Base-by-base conservation (phyloP, 129 eudicot genomes). In the Flaveria brownii region DNA sequence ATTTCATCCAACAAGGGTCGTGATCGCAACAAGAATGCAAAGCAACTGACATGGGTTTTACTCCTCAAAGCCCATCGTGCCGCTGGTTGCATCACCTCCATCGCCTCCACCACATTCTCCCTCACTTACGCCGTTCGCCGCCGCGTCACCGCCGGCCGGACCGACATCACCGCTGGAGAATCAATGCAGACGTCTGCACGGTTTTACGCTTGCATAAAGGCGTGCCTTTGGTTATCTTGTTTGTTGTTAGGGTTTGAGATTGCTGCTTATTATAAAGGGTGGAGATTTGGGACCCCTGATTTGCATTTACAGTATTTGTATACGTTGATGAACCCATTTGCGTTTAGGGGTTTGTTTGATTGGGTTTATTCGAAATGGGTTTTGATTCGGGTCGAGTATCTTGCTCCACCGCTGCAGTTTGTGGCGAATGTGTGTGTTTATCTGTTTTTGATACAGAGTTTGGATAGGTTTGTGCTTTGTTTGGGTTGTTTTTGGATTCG, bases 41-140 rank as follows among this genome's bases (percentile, higher is more conserved):
- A 87, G 62, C 97, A 88, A 77, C 87, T 91, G 18, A 91, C 90
- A 5, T 91, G 97, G 97, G 97, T 91, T 46, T 83, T 91, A 43
- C 84, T 91, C 65, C 78, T 91, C 12, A 88, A 85, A 63, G 96
- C 96, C 78, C 96, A 91, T 71, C 86, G 83, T 16, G 97, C 97
- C 28, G 96, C 96, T 9, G 97, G 92, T 18, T 88, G 95, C 45
- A 68, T 88, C 6, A 75, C 95, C 61, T 87, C 97, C 72, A 80
- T 88, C 1, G 96, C 90, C 73, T 41, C 93, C 79, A 86, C 91
- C 72, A 78, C 82, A 46, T 63, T 88, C 82, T 76, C 84, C 54
- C 81, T 90, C 70, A 75, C 89, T 46, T 70, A 90, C 70, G 84
- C 82, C 13, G 70, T 69, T 18, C 76, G 63, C 36, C 51, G 52